Percentiles rank a stretch among this genome's conserved stretches.
These are phyloP conservation scores for Dysphania ambrosioides DNA, from an alignment of 148 eudicot species.

Conservation along the genomic window DNA sequence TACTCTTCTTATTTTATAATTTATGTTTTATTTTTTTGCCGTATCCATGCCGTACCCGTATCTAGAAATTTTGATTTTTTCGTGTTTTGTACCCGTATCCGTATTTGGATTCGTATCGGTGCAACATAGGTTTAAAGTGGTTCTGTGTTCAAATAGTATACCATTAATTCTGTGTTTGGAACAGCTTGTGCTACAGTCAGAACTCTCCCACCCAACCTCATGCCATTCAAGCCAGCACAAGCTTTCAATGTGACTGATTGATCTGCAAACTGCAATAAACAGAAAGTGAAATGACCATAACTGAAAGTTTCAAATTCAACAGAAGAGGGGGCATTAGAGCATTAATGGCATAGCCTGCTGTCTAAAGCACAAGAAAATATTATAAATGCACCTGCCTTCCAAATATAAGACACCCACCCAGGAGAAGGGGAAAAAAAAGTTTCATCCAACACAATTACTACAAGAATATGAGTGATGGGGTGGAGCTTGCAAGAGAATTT, in stretches of 20 bases:
- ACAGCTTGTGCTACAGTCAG: conserved; percentile 74
- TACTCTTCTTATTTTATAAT: too few relatives aligned
- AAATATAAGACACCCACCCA: not conserved
- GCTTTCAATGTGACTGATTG: conserved; percentile 72
- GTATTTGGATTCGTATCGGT: too few relatives aligned
- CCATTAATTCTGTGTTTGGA: conserved; percentile 51
- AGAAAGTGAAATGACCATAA: not conserved
- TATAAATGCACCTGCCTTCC: not conserved
- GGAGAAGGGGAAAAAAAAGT: not conserved
- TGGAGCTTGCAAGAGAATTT: not conserved
- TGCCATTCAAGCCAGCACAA: conserved; percentile 83
- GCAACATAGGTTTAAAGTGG: too few relatives aligned
- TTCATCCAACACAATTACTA: not conserved
- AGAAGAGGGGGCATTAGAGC: not conserved
- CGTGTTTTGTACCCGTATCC: too few relatives aligned
- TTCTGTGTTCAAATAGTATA: conserved; percentile 18
- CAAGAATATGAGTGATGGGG: too few relatives aligned
- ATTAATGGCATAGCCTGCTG: not conserved
- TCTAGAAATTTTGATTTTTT: too few relatives aligned
- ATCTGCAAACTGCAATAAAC: conserved; percentile 63
- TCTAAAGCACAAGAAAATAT: not conserved
- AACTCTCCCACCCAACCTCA: conserved; percentile 71
- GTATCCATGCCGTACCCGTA: too few relatives aligned
- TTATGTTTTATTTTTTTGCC: too few relatives aligned
- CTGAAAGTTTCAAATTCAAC: not conserved